Evolutionary conservation across 495 filamentous ascomycete species (phyloP).

Genomic region (Trichoderma parareesei): DNA sequence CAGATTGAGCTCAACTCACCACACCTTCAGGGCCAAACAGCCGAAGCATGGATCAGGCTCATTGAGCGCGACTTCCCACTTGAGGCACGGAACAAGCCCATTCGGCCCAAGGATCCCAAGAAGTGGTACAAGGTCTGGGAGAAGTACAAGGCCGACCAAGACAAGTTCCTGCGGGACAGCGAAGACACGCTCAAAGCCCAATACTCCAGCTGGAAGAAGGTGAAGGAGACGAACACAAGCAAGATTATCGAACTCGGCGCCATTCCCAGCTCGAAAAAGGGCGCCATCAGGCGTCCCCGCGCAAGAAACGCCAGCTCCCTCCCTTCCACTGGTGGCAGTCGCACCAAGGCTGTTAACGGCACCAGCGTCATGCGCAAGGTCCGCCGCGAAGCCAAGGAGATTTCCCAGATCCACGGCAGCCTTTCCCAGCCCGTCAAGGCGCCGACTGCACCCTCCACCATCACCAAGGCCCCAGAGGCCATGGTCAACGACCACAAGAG

Average conservation of each 20-base stretch:
- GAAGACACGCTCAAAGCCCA: constrained; percentile 23
- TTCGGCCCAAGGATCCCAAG: constrained; percentile 17
- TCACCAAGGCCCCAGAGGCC: constrained; percentile 27
- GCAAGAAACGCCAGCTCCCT: neutral
- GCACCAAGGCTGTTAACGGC: constrained; percentile 21
- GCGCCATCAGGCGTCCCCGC: constrained; percentile 6
- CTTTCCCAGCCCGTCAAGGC: neutral
- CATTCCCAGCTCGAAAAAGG: neutral
- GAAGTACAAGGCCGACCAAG: constrained; percentile 28
- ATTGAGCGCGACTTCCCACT: constrained; percentile 22
- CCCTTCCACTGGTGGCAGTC: constrained; percentile 20
- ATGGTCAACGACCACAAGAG: constrained; percentile 30
- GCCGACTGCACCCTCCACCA: neutral
- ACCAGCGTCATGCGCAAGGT: constrained; percentile 22
- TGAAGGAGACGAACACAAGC: constrained; percentile 22
- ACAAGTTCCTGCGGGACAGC: constrained; percentile 31
- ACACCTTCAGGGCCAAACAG: constrained; percentile 19
- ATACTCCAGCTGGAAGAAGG: constrained; percentile 21
- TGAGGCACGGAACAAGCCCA: constrained; percentile 11
- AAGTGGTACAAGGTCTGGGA: constrained; percentile 20
- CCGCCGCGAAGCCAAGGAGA: constrained; percentile 23
- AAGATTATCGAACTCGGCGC: constrained; percentile 18
- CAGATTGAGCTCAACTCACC: constrained; percentile 23
- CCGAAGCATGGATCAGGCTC: constrained; percentile 23
- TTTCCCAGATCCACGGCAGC: constrained; percentile 12